Evolutionary conservation across 129 eudicot genomes (phyloP).

Genomic region (Flaveria sonorensis): DNA sequence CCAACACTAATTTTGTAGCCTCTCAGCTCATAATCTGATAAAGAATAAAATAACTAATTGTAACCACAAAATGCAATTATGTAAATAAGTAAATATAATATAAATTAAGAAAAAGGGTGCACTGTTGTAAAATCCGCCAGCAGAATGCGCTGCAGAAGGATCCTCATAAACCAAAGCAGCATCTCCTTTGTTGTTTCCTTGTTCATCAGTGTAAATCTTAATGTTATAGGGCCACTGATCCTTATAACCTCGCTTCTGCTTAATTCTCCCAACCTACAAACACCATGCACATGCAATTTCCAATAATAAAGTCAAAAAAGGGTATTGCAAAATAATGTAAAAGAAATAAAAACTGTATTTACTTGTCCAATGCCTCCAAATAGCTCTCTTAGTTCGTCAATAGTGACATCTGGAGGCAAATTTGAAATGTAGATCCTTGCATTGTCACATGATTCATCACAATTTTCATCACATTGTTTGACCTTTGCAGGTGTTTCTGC

Average conservation of each 20-base stretch:
- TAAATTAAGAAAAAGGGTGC: constrained; percentile 9
- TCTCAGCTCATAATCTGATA: constrained; percentile 74
- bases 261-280: constrained; percentile 83
- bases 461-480: constrained; percentile 93
- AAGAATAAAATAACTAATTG: constrained; percentile 6
- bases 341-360: constrained; percentile 28
- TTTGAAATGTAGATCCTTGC: constrained; percentile 90
- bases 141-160: constrained; percentile 98
- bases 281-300: background rate
- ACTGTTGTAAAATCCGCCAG: constrained; percentile 91
- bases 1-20: constrained; percentile 80
- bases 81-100: background rate
- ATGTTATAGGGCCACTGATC: constrained; percentile 99
- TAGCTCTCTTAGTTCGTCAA: constrained; percentile 77
- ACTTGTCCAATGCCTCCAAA: constrained; percentile 98
- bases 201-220: constrained; percentile 85
- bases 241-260: constrained; percentile 95
- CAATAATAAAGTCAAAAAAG: background rate
- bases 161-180: constrained; percentile 93
- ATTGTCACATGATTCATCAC: constrained; percentile 88
- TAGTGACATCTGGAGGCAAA: constrained; percentile 88
- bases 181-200: constrained; percentile 92
- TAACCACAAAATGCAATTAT: background rate
- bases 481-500: constrained; percentile 63
- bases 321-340: background rate